Conservation (phyloP, 2,329 filamentous ascomycete species). For the Fusarium verticillioides region DNA sequence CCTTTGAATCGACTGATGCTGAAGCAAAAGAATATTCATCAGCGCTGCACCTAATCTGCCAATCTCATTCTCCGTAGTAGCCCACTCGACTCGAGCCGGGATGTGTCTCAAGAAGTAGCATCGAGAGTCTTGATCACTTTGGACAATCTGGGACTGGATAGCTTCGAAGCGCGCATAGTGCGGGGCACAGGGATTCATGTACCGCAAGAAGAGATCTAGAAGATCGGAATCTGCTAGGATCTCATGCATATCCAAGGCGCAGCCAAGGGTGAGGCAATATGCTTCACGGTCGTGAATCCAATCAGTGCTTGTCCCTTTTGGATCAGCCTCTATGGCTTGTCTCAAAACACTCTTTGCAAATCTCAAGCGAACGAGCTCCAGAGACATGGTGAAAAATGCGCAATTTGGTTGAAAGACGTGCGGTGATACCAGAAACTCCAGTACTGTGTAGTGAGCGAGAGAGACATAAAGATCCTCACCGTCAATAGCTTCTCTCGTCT, state of each 20-base stretch:
- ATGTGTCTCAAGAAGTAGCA: background rate
- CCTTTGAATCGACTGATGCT: background rate
- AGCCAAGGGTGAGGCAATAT: background rate
- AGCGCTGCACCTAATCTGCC: background rate
- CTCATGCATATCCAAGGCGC: background rate
- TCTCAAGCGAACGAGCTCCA: background rate
- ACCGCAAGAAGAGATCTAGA: rapidly evolving
- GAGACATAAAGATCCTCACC: background rate
- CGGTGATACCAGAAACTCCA: background rate
- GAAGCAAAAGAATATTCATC: background rate
- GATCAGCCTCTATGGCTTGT: background rate
- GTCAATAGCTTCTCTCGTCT: background rate
- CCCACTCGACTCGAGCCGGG: background rate
- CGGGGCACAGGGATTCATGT: background rate
- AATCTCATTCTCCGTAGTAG: background rate
- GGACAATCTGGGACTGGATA: background rate
- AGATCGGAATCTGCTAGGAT: background rate
- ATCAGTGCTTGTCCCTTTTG: background rate
- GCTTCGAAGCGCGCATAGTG: background rate
- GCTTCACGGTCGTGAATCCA: background rate
- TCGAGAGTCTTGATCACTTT: rapidly evolving
- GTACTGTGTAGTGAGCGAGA: background rate
- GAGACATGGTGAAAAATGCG: background rate
- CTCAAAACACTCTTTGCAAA: background rate
- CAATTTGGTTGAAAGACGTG: too few species aligned